Base-by-base conservation (phyloP, 176 grass and related monocot species). In the Carex scoparia region DNA sequence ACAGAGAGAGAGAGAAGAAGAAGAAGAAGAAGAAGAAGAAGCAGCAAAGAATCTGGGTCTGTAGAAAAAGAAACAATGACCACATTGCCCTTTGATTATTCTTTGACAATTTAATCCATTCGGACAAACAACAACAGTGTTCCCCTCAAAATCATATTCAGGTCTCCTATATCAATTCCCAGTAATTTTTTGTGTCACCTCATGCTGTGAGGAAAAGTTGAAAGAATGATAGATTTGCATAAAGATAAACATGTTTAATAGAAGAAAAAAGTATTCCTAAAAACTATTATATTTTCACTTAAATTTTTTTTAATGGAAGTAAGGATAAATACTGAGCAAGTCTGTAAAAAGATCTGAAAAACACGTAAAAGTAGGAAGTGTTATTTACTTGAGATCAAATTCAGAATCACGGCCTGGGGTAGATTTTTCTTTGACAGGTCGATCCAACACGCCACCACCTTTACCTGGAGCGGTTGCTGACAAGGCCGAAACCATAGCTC, bases 371-470 rank as follows among this genome's bases (percentile, higher is more conserved):
- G 10, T 16, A 77, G 46, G 61, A 70, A 37, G n/a, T 18, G 46
- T 44, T 56, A 78, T 62, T 84, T 91, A 99, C 93, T 88, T 95
- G 81, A 92, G 63, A 90, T 95, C 93, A 66, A 92, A 91, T 84
- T 99, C 93, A 66, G 91, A 99, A 79, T 99, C 80, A 59, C 96
- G 93, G 31, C 93, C 85, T 77, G 96, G 96, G 61, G 88, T 82
- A 89, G 86, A 60, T 93, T 95, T 99, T 61, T 99, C 96, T 87
- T 81, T 87, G 65, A 64, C 64, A 32, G 97, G 97, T 57, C 91
- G 91, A 86, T 99, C 97, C 89, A 95, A 88, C 69, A 99, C 86
- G 13, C 97, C 90, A 79, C 94, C 94, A 32, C 93, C 91, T 95
- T 95, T 99, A 77, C 97, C 97, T 79, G 90, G 88, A 37, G 89